Conservation (phyloP, 768 basidiomycete genomes). For the Boletus rufocinnamomeus region DNA sequence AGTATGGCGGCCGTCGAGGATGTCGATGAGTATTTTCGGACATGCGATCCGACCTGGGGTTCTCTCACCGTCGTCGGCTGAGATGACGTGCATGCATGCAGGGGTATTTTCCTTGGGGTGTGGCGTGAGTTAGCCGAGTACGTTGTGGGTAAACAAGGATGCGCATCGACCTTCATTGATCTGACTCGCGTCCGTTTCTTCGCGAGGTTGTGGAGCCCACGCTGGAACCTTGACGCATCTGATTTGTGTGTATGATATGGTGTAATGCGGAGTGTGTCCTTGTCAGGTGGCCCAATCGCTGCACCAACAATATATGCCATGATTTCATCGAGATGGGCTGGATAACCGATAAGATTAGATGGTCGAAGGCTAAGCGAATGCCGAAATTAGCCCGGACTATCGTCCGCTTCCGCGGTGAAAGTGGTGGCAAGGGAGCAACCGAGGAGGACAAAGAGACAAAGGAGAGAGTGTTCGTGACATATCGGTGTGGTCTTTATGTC, state of each 20-base stretch:
- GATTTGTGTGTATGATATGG: conserved; percentile 25
- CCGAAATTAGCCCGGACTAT: conserved; percentile 10
- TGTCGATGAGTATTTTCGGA: conserved; percentile 18
- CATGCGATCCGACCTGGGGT: conserved; percentile 18
- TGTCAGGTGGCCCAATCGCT: conserved; percentile 3
- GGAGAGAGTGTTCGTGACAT: neutral
- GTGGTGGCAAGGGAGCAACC: neutral
- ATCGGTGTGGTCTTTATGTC: neutral
- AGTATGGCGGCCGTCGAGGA: neutral
- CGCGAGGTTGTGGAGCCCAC: conserved; percentile 33
- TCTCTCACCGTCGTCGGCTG: conserved; percentile 18
- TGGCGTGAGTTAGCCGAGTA: conserved; percentile 31
- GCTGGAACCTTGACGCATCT: conserved; percentile 31
- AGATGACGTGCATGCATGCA: conserved; percentile 21
- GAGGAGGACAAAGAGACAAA: conserved; percentile 9
- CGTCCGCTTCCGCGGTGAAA: conserved; percentile 2
- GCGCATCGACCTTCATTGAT: conserved; percentile 16
- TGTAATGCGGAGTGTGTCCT: conserved; percentile 9
- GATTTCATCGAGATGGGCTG: conserved; percentile 22
- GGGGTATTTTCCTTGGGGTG: conserved; percentile 19
- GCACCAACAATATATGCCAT: conserved; percentile 9
- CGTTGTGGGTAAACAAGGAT: conserved; percentile 25
- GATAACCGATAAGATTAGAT: conserved; percentile 36
- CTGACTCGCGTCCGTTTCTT: conserved; percentile 15
- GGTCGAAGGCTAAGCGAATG: conserved; percentile 9